Evolutionary conservation across 257 asterid species (phyloP), one percentile per base, ranked within the genome.

Genomic region (Salvia splendens): DNA sequence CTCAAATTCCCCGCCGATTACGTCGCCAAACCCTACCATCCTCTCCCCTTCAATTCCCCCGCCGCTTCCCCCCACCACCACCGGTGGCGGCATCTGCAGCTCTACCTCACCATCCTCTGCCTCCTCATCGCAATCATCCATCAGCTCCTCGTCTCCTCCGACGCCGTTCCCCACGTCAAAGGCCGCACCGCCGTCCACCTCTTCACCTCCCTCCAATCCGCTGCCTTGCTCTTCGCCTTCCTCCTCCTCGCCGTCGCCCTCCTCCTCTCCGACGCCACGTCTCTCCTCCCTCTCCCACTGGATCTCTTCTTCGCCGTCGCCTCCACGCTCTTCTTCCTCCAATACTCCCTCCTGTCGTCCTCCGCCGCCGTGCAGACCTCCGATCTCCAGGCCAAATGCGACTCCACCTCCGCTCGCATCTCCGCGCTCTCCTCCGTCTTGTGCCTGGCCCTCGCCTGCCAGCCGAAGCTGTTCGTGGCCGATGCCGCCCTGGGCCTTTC

Each of bases 351-450:
- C 60, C 79, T 87, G 36, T 70, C 92, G 3, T 66, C 88, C 15
- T 65, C 91, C n/a, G 85, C 96, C 30, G 75, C 91, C n/a, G 83
- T 80, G 36, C 97, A 89, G 76, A 89, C 90, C 42, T 92, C 97
- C 32, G 98, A 87, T 77, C 92, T 92, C 60, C 95, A 92, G 76
- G 95, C 96, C 8, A 75, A 83, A 71, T 87, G 96, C 56, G 86
- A 73, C 68, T 73, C 89, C 14, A 51, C 85, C 40, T 84, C 95
- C 1, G 95, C 85, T 15, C 63, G 58, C 59, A 73, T 92, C 56
- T 83, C 88, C 30, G 85, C 83, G 4, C 78, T 87, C 47, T 79
- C 86, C 8, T 75, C 92, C 10, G 52, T 70, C 5, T 55, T 83
- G 35, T 87, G 93, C 64, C 76, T 83, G n/a, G 62, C 76, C 36